A percentile compares a stretch with the other conserved stretches of the same genome.
Conservation (phyloP, 192 early-diverging fungal genomes). For the Glomus cerebriforme region DNA sequence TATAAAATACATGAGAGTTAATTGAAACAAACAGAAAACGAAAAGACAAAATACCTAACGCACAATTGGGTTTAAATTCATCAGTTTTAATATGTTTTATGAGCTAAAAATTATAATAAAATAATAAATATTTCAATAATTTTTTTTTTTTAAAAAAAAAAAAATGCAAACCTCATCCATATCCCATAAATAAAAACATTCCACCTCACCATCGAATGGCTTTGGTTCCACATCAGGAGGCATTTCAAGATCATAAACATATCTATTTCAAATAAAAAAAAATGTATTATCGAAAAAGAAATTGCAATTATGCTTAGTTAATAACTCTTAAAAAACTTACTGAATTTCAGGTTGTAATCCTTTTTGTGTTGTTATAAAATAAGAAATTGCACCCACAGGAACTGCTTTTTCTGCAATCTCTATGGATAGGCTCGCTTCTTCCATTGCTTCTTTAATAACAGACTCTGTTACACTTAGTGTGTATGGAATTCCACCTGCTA, state of each 20-base stretch:
- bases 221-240: slow-evolving; percentile 58
- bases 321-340: slow-evolving; percentile 35
- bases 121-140: background rate
- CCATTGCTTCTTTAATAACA: slow-evolving; percentile 84
- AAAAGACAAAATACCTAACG: slow-evolving; percentile 39
- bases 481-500: slow-evolving; percentile 79
- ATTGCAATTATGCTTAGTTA: background rate
- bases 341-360: slow-evolving; percentile 84
- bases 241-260: slow-evolving; percentile 82
- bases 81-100: slow-evolving; percentile 43
- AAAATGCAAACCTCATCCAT: slow-evolving; percentile 57
- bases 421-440: slow-evolving; percentile 78
- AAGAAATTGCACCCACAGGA: slow-evolving; percentile 67
- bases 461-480: slow-evolving; percentile 59
- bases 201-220: slow-evolving; percentile 86
- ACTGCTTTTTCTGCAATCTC: slow-evolving; percentile 55
- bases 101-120: slow-evolving; percentile 27
- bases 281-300: background rate
- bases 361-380: slow-evolving; percentile 58
- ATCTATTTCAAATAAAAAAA: slow-evolving; percentile 42
- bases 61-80: slow-evolving; percentile 88
- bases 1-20: background rate
- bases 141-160: background rate
- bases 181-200: slow-evolving; percentile 70
- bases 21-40: background rate